phyloP scores from a whole-genome alignment of 2,329 filamentous ascomycete species.

The Hypomyces perniciosus region DNA sequence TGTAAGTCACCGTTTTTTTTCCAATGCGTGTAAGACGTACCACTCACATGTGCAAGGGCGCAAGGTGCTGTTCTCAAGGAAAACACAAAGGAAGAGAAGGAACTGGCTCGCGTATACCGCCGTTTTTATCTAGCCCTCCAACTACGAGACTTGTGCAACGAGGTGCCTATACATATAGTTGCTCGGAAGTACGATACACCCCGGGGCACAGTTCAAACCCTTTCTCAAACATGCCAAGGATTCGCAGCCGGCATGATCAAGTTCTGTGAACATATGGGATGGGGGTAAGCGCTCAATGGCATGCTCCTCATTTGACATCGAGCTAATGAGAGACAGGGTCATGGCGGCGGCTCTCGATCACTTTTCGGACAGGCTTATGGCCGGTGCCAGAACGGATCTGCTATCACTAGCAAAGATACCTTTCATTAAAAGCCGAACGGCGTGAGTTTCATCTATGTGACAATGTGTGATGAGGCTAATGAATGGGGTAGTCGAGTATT shows the following conservation, averaged over 20 bases:
- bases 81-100: constrained; percentile 53
- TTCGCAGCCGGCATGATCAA: constrained; percentile 76
- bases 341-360: constrained; percentile 68
- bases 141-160: constrained; percentile 72
- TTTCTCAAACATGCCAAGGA: constrained; percentile 69
- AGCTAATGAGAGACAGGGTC: constrained; percentile 40
- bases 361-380: constrained; percentile 66
- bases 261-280: constrained; percentile 72
- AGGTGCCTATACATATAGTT: constrained; percentile 63
- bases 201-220: constrained; percentile 63
- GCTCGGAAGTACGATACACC: constrained; percentile 65
- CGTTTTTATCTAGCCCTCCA: constrained; percentile 72
- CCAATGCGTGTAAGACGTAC: neutral
- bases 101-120: constrained; percentile 57
- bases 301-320: neutral
- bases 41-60: constrained; percentile 41
- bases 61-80: constrained; percentile 61
- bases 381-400: constrained; percentile 65
- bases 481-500: constrained; percentile 45
- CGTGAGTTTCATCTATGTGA: constrained; percentile 29
- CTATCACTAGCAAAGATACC: constrained; percentile 65
- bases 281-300: constrained; percentile 42
- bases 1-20: constrained; percentile 39
- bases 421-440: constrained; percentile 72
- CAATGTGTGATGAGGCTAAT: constrained; percentile 3